Evolutionary conservation across 106 monocot genomes (phyloP).

Genomic region (Ottelia alismoides): DNA sequence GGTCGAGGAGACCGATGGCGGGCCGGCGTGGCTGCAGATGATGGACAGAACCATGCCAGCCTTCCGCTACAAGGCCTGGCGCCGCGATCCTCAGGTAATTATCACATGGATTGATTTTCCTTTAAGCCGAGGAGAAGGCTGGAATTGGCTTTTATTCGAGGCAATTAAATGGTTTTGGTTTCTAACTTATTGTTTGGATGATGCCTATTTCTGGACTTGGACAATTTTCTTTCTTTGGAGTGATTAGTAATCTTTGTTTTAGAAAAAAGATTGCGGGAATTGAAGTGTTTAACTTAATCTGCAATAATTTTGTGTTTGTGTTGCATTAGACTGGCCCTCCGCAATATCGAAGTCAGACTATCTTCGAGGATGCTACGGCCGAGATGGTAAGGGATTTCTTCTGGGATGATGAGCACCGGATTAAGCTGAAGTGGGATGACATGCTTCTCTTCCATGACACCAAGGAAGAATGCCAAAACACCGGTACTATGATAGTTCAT

Average conservation of each 20-base stretch:
- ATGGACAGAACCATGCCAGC: neutral
- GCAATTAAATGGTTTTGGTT: neutral
- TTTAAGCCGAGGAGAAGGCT: too few species aligned
- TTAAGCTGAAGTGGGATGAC: neutral
- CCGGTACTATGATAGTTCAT: neutral
- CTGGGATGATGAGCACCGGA: neutral
- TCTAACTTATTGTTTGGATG: neutral
- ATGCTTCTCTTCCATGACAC: neutral
- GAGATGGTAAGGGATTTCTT: constrained; percentile 1
- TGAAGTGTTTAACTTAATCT: too few species aligned
- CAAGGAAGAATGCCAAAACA: neutral
- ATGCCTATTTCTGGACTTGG: too few species aligned
- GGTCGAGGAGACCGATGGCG: too few species aligned
- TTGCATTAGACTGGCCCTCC: neutral
- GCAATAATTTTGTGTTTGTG: neutral
- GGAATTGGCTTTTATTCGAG: neutral
- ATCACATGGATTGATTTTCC: neutral
- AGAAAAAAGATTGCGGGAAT: too few species aligned
- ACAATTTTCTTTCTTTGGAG: neutral
- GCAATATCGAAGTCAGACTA: neutral
- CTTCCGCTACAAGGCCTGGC: neutral
- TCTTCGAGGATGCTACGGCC: neutral
- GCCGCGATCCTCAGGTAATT: neutral
- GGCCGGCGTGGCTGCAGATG: too few species aligned
- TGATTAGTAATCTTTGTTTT: neutral